Conservation (phyloP, 805 yeast genomes). For the Lipomyces japonicus region DNA sequence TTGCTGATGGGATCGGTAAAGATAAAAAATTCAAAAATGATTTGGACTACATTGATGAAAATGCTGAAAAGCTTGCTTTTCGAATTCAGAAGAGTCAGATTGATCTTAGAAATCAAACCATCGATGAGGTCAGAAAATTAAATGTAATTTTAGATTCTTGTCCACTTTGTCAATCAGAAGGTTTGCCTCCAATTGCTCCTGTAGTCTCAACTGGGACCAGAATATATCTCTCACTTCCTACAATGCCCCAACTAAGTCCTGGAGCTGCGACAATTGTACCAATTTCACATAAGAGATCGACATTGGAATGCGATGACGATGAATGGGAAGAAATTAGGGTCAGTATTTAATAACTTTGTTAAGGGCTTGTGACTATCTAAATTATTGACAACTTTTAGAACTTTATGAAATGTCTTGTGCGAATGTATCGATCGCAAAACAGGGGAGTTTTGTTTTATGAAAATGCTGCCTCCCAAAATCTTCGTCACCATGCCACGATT, state of each 20-base stretch:
- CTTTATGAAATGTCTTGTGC: conserved; percentile 43
- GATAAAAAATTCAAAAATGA: conserved; percentile 42
- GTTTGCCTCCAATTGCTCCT: conserved; percentile 33
- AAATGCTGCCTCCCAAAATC: conserved; percentile 36
- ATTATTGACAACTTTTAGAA: conserved; percentile 21
- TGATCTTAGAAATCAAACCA: conserved; percentile 35
- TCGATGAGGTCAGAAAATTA: conserved; percentile 33
- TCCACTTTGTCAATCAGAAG: conserved; percentile 38
- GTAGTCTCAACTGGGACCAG: conserved; percentile 40
- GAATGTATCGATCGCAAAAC: conserved; percentile 40
- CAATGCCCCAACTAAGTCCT: conserved; percentile 42
- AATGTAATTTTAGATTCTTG: conserved; percentile 39
- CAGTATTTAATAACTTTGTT: not conserved
- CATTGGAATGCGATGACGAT: conserved; percentile 43
- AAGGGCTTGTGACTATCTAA: not conserved
- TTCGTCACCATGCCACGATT: conserved; percentile 42
- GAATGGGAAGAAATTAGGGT: conserved; percentile 44
- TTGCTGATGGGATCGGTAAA: conserved; percentile 39
- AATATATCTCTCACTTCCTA: conserved; percentile 42
- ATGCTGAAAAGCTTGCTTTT: conserved; percentile 40
- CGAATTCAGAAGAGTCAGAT: conserved; percentile 35
- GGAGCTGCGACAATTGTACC: conserved; percentile 44
- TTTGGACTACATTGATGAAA: conserved; percentile 45
- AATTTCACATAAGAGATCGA: conserved; percentile 41
- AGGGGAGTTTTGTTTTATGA: conserved; percentile 48